Base-by-base conservation (phyloP, 345 rosid genomes). In the Pseudoturritis turrita region DNA sequence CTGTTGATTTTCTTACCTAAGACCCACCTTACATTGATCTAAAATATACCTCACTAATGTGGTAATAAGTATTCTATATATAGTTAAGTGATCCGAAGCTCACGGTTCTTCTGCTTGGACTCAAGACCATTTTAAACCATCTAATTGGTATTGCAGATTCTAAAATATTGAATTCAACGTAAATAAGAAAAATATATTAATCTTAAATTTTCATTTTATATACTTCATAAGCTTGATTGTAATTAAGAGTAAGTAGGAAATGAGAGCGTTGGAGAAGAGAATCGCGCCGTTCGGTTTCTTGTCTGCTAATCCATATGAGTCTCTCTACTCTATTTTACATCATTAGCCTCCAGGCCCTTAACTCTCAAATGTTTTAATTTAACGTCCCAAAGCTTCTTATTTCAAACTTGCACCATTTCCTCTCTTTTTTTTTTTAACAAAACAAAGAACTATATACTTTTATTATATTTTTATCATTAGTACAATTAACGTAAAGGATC, bases 221-320 rank as follows among this genome's bases (percentile, higher is more conserved):
- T 36, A 22, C 12, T 53, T 9, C 35, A 12, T 31, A 41, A 52
- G 22, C 29, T 53, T 31, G 11, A 15, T 15, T 53, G 5, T 45
- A 18, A 6, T 46, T 36, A 47, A 56, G 21, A 44, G 28, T 35
- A 21, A 55, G 54, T 55, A 62, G 4, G 70, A 56, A 65, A 56
- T 5, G 33, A 6, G 51, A 36, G 65, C 77, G 63, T 64, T 45
- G 65, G 57, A 73, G 68, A 58, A 50, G 39, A 22, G 22, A 59
- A 59, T 40, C 65, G 79, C 71, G 75, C 79, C 79, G 79, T 70
- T 70, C 70, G 71, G 68, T 55, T 62, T 62, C 75, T 69, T 76
- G 79, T 76, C 79, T 76, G 47, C 65, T 76, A 49, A 60, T 70
- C 44, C 43, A 26, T 35, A 26, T 33, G 14, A 56, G 13, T 65